Evolutionary conservation across 108 stramenopile genomes (phyloP).

Genomic region (Skeletonema menzelii): DNA sequence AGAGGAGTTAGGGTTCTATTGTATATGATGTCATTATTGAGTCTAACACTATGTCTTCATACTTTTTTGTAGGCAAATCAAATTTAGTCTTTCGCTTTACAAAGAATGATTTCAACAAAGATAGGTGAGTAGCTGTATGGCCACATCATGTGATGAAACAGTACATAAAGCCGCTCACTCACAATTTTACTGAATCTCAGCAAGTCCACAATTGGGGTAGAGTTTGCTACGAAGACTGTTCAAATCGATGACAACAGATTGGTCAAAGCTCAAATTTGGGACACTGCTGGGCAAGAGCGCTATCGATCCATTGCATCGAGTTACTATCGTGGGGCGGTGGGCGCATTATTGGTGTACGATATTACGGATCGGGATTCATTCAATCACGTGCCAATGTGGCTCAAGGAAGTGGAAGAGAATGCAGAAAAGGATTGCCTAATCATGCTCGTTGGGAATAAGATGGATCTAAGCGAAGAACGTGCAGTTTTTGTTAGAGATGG

Average conservation of each 20-base stretch:
- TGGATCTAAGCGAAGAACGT: slow-evolving; percentile 71
- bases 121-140: slow-evolving; percentile 11
- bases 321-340: slow-evolving; percentile 92
- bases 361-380: slow-evolving; percentile 83
- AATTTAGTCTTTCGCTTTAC: slow-evolving; percentile 67
- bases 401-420: slow-evolving; percentile 88
- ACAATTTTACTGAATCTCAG: slow-evolving; percentile 1
- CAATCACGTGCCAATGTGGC: slow-evolving; percentile 77
- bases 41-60: not conserved
- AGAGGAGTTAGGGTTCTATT: no score
- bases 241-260: slow-evolving; percentile 63
- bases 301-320: slow-evolving; percentile 88
- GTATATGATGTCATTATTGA: not conserved
- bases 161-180: not conserved
- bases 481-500: slow-evolving; percentile 71
- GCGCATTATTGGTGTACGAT: slow-evolving; percentile 91
- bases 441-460: slow-evolving; percentile 90
- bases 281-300: slow-evolving; percentile 93
- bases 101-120: slow-evolving; percentile 70
- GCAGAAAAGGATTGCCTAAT: slow-evolving; percentile 77
- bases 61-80: slow-evolving; percentile 53
- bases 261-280: slow-evolving; percentile 95
- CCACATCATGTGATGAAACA: not conserved
- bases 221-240: slow-evolving; percentile 69
- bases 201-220: slow-evolving; percentile 72